phyloP scores from a whole-genome alignment of 345 rosid species.

The Sonneratia caseolaris region DNA sequence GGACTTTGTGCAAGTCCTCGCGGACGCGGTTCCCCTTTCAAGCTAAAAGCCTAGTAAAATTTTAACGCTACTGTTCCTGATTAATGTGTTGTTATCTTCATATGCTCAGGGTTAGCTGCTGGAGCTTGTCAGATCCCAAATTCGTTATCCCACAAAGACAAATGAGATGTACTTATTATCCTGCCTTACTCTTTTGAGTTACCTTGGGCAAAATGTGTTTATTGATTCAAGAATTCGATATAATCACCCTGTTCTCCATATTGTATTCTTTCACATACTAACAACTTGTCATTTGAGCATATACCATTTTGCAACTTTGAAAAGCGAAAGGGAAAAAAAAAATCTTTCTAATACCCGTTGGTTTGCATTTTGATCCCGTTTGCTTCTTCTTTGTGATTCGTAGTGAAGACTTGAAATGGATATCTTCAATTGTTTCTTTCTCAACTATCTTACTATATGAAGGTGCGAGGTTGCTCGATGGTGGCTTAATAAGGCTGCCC shows the following conservation, averaged over 20 bases:
- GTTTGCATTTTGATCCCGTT: neutral
- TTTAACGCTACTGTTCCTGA: too few species aligned
- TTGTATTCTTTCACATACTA: neutral
- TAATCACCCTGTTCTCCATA: neutral
- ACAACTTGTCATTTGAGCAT: neutral
- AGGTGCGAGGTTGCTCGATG: constrained; percentile 19
- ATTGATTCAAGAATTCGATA: too few species aligned
- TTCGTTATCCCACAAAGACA: constrained; percentile 4
- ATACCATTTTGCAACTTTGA: neutral
- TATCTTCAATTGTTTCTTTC: neutral
- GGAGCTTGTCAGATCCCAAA: constrained; percentile 10
- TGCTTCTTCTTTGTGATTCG: neutral
- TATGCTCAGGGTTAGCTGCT: constrained; percentile 12
- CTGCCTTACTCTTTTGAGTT: neutral
- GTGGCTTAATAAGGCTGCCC: constrained; percentile 10
- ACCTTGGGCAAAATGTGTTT: neutral
- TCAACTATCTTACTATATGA: neutral
- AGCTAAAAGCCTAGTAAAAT: too few species aligned
- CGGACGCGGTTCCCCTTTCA: too few species aligned
- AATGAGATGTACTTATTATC: constrained; percentile 12
- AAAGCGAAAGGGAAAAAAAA: neutral
- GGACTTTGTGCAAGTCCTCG: too few species aligned
- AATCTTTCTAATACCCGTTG: neutral
- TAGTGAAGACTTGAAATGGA: neutral
- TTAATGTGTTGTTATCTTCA: neutral